Conservation (phyloP, 257 asterid species). For the Scutellaria galericulata region DNA sequence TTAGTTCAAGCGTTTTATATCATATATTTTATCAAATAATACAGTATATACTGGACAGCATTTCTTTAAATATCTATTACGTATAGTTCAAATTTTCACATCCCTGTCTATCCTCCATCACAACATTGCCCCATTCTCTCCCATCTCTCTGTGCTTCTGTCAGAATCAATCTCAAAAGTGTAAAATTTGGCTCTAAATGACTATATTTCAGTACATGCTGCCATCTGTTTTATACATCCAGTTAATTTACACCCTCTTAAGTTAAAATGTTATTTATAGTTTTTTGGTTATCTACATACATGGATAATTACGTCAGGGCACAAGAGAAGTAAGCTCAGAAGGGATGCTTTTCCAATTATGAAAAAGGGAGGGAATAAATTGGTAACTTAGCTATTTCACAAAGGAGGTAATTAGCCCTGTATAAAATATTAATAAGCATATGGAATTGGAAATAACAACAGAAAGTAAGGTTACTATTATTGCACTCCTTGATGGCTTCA, state of each 20-base stretch:
- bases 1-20: neutral
- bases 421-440: conserved; percentile 17
- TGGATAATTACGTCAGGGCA: neutral
- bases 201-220: neutral
- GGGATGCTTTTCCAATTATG: conserved; percentile 6
- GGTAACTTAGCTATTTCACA: conserved; percentile 21
- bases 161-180: neutral
- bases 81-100: neutral
- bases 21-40: neutral
- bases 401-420: conserved; percentile 15
- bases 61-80: neutral
- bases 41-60: neutral
- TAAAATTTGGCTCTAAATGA: neutral
- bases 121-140: neutral
- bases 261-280: neutral
- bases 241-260: neutral
- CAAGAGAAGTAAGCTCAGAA: neutral
- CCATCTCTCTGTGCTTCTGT: neutral
- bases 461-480: conserved; percentile 23
- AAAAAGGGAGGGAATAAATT: conserved; percentile 12
- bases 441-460: conserved; percentile 18
- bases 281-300: neutral
- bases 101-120: neutral
- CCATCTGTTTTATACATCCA: neutral
- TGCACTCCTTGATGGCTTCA: conserved; percentile 37